Conservation (phyloP, 75 land plant species). For the Pinus taeda region DNA sequence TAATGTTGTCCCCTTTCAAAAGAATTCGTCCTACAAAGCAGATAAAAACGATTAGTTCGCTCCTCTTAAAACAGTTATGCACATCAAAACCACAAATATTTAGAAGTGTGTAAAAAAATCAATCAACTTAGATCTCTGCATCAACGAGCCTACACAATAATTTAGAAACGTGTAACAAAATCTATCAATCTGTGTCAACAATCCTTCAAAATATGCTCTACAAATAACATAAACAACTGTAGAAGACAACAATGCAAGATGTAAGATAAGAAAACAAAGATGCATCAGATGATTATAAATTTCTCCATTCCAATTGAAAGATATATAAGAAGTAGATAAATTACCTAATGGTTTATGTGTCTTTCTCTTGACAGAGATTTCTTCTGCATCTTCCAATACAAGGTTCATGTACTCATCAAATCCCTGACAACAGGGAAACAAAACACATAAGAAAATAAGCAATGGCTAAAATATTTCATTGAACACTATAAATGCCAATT, state of each 20-base stretch:
- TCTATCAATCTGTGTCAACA: too few relatives aligned
- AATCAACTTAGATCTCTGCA: not conserved
- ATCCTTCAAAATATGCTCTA: not conserved
- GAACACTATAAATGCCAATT: not conserved
- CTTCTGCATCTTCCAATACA: slow-evolving; percentile 94
- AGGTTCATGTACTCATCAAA: slow-evolving; percentile 99
- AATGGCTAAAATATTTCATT: not conserved
- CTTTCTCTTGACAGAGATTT: slow-evolving; percentile 79
- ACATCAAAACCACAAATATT: too few relatives aligned
- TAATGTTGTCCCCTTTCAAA: slow-evolving; percentile 89
- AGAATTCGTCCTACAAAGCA: slow-evolving; percentile 66
- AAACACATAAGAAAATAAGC: not conserved
- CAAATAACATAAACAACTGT: not conserved
- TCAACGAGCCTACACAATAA: too few relatives aligned
- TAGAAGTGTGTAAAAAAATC: not conserved
- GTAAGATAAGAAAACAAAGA: not conserved
- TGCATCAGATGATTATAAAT: too few relatives aligned
- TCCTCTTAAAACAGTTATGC: not conserved
- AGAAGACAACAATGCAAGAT: not conserved
- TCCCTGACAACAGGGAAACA: slow-evolving; percentile 34
- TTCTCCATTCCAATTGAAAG: too few relatives aligned
- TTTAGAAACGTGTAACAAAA: too few relatives aligned
- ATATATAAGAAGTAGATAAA: not conserved
- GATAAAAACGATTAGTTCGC: not conserved
- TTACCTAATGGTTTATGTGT: slow-evolving; percentile 66